Conservation (phyloP, 805 yeast species). For the Nakazawaea peltata region DNA sequence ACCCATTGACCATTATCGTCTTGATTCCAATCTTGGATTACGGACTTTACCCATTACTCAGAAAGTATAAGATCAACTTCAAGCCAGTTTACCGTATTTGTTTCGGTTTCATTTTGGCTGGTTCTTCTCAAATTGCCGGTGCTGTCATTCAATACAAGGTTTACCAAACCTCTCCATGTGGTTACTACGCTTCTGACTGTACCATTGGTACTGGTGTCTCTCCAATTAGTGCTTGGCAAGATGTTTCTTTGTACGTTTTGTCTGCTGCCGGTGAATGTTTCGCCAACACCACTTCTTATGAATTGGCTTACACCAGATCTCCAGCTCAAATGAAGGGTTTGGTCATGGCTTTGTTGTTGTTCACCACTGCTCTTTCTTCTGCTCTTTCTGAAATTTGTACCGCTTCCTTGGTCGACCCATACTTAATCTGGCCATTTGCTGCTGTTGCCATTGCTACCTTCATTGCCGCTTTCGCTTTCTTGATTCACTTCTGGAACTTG, state of each 20-base stretch:
- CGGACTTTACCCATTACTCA: constrained; percentile 36
- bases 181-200: constrained; percentile 24
- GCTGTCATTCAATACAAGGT: constrained; percentile 41
- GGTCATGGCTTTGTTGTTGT: constrained; percentile 27
- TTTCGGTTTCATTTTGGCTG: constrained; percentile 40
- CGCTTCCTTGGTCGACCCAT: constrained; percentile 31
- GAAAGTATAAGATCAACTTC: constrained; percentile 33
- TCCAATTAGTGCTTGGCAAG: constrained; percentile 20
- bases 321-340: constrained; percentile 38
- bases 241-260: constrained; percentile 19
- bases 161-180: constrained; percentile 44
- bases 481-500: constrained; percentile 22
- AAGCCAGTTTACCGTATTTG: constrained; percentile 36
- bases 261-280: constrained; percentile 40
- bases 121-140: constrained; percentile 38
- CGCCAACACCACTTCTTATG: constrained; percentile 35
- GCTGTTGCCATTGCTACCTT: constrained; percentile 30
- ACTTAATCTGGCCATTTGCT: constrained; percentile 34
- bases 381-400: constrained; percentile 36
- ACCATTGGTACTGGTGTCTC: constrained; percentile 17
- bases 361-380: constrained; percentile 35
- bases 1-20: constrained; percentile 45
- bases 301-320: constrained; percentile 37
- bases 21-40: constrained; percentile 43
- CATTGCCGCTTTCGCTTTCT: constrained; percentile 22